Conservation (phyloP, 106 monocot species). For the Dendrobium officinale region DNA sequence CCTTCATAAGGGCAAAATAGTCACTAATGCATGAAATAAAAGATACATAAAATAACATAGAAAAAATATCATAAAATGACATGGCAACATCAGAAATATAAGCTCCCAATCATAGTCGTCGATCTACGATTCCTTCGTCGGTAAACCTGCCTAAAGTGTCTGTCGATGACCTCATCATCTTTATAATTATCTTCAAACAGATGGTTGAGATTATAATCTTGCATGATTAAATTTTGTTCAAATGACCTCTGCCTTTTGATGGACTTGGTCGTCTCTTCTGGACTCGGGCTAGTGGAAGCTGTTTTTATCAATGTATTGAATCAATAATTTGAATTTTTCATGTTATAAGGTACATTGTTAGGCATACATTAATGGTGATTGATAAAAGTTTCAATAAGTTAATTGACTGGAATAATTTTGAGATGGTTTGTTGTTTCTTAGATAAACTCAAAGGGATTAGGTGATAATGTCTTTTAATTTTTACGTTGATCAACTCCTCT, state of each 20-base stretch:
- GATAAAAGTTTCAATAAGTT: neutral
- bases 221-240: neutral
- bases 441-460: neutral
- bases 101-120: no score
- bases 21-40: no score
- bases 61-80: no score
- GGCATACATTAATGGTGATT: neutral
- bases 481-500: neutral
- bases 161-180: no score
- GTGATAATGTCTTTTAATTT: neutral
- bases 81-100: no score
- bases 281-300: neutral
- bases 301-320: neutral
- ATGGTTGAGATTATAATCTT: neutral
- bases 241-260: neutral
- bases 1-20: no score
- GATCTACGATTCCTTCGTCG: no score
- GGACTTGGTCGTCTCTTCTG: neutral
- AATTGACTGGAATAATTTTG: no score
- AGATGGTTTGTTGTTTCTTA: neutral
- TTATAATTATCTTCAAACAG: neutral
- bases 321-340: neutral
- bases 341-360: neutral
- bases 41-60: no score
- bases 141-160: no score